Evolutionary conservation across 176 grass and related monocot species (phyloP).

Genomic region (Triticum turgidum): DNA sequence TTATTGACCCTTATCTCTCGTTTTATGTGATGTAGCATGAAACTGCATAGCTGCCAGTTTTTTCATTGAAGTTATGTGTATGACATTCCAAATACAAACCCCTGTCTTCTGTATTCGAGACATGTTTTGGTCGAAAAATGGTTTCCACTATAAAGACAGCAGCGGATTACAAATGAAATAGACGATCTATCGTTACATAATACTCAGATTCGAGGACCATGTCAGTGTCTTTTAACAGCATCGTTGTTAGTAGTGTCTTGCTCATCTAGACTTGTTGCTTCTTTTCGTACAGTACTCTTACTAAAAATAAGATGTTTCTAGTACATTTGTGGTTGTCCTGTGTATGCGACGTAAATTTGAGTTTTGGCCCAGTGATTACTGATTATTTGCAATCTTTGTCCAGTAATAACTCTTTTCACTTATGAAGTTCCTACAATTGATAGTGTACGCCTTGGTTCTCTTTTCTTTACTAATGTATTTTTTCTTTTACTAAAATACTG

Average conservation of each 20-base stretch:
- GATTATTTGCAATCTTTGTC: neutral
- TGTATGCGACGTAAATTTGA: neutral
- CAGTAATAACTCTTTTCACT: neutral
- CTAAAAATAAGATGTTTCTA: neutral
- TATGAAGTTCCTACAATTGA: neutral
- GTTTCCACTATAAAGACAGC: neutral
- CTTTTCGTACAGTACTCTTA: neutral
- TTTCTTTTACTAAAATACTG: too few species aligned
- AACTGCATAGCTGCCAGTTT: neutral
- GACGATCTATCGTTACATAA: neutral
- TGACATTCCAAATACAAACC: neutral
- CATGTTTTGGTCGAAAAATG: constrained; percentile 7
- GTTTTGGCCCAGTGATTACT: neutral
- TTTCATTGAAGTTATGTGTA: neutral
- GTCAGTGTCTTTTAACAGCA: neutral
- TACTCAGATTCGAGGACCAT: neutral
- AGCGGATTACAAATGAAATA: neutral
- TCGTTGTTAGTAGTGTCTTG: neutral
- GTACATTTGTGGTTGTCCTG: neutral
- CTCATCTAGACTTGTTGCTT: neutral
- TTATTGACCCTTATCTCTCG: neutral
- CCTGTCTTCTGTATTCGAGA: neutral
- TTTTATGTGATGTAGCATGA: neutral
- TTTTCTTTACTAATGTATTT: neutral
- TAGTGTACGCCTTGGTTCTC: neutral